Percentiles rank a stretch among this genome's conserved stretches.
Conservation (phyloP, 345 rosid genomes). For the Boechera divaricarpa region DNA sequence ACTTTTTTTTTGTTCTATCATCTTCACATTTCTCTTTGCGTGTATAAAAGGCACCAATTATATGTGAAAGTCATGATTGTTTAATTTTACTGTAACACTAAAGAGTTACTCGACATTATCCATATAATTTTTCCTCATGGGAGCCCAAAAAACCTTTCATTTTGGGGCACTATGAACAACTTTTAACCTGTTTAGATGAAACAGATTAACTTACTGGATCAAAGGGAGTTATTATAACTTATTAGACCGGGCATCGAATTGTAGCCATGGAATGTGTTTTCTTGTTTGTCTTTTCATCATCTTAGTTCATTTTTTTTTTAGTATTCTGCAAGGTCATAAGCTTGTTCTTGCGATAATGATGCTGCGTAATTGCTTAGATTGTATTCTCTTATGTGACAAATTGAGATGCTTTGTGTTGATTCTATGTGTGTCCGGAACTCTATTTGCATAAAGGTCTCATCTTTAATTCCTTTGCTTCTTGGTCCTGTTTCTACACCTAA, state of each 20-base stretch:
- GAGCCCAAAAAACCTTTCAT: not conserved
- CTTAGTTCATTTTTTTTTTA: not conserved
- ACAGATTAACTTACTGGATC: no score
- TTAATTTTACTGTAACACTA: not conserved
- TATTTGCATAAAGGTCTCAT: not conserved
- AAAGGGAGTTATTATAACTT: no score
- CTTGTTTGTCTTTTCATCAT: not conserved
- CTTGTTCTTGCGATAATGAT: not conserved
- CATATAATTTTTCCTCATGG: not conserved
- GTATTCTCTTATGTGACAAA: not conserved
- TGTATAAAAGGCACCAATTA: not conserved
- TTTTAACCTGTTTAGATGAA: not conserved
- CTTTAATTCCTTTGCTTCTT: not conserved
- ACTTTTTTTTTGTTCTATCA: not conserved
- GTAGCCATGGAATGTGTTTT: constrained; percentile 10
- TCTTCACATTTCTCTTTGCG: not conserved
- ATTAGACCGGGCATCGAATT: not conserved
- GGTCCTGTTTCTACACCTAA: constrained; percentile 19
- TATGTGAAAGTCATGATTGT: constrained; percentile 7
- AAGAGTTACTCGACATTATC: not conserved
- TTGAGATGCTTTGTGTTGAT: not conserved
- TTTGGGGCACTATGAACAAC: not conserved
- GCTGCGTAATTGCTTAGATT: not conserved
- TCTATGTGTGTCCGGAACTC: not conserved
- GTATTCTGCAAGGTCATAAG: constrained; percentile 9